Conservation (phyloP, 192 early-diverging fungal genomes). For the Coemansia sp. region DNA sequence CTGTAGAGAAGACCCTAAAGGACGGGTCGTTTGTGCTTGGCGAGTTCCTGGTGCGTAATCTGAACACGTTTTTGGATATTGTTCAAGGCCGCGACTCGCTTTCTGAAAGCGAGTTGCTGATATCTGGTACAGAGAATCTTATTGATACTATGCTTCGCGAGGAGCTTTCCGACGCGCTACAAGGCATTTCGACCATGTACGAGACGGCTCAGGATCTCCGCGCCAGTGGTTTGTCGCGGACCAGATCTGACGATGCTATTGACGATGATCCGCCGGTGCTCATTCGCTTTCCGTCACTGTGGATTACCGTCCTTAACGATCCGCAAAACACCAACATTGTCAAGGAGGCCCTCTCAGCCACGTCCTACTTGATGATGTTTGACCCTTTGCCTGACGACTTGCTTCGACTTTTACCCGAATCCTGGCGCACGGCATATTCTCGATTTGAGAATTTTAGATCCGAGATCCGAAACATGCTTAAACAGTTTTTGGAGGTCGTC, state of each 20-base stretch:
- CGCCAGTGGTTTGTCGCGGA: background rate
- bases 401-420: conserved; percentile 3
- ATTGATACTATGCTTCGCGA: conserved; percentile 37
- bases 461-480: conserved; percentile 10
- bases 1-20: conserved; percentile 8
- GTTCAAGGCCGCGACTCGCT: conserved; percentile 21
- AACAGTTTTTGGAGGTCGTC: conserved; percentile 15
- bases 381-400: conserved; percentile 23
- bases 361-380: conserved; percentile 38
- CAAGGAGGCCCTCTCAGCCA: conserved; percentile 22
- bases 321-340: conserved; percentile 31
- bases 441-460: conserved; percentile 18
- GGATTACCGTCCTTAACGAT: conserved; percentile 25
- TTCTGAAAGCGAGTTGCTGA: conserved; percentile 29
- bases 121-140: conserved; percentile 23
- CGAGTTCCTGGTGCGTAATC: conserved; percentile 20
- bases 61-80: conserved; percentile 20
- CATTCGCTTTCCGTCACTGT: conserved; percentile 21
- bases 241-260: background rate
- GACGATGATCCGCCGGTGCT: conserved; percentile 9
- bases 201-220: conserved; percentile 14
- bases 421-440: conserved; percentile 11
- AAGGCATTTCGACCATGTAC: conserved; percentile 14
- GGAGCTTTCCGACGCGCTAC: conserved; percentile 16
- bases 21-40: conserved; percentile 17